Evolutionary conservation across 1,139 yeast genomes (phyloP).

Genomic region (Saccharomyces pastorianus): DNA sequence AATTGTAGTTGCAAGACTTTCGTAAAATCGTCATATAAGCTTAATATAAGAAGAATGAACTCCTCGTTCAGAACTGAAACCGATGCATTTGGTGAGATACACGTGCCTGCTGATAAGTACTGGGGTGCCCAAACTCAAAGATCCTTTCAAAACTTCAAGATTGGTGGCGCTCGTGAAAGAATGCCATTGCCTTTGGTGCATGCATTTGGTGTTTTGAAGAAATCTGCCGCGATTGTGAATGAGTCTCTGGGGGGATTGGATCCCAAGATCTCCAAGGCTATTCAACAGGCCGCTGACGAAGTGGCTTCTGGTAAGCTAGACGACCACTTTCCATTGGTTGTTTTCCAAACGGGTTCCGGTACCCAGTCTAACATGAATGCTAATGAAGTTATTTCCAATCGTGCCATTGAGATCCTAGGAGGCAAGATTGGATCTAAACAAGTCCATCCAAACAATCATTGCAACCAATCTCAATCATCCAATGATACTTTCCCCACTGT

Average conservation of each 20-base stretch:
- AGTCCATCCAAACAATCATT: constrained; percentile 97
- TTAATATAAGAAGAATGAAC: constrained; percentile 3
- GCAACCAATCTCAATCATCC: constrained; percentile 96
- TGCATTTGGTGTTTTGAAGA: constrained; percentile 90
- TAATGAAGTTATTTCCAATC: constrained; percentile 93
- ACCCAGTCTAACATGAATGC: constrained; percentile 99
- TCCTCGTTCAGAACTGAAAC: constrained; percentile 56
- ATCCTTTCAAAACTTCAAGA: constrained; percentile 85
- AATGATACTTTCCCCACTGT: constrained; percentile 99
- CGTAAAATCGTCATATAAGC: background rate
- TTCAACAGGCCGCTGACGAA: constrained; percentile 90
- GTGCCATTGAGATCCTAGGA: constrained; percentile 93
- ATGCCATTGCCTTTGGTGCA: constrained; percentile 87
- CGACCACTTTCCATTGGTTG: constrained; percentile 95
- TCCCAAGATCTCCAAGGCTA: constrained; percentile 73
- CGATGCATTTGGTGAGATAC: constrained; percentile 94
- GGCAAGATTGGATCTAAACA: constrained; percentile 84
- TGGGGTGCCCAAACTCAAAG: constrained; percentile 99
- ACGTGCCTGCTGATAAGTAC: constrained; percentile 76
- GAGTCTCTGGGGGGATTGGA: constrained; percentile 73
- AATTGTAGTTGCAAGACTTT: background rate
- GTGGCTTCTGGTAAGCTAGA: constrained; percentile 85
- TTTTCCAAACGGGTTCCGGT: constrained; percentile 97
- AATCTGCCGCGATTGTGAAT: constrained; percentile 91
- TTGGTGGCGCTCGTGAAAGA: constrained; percentile 84